Base-by-base conservation (phyloP, 768 basidiomycete species). In the Paxillus rubicundulus region DNA sequence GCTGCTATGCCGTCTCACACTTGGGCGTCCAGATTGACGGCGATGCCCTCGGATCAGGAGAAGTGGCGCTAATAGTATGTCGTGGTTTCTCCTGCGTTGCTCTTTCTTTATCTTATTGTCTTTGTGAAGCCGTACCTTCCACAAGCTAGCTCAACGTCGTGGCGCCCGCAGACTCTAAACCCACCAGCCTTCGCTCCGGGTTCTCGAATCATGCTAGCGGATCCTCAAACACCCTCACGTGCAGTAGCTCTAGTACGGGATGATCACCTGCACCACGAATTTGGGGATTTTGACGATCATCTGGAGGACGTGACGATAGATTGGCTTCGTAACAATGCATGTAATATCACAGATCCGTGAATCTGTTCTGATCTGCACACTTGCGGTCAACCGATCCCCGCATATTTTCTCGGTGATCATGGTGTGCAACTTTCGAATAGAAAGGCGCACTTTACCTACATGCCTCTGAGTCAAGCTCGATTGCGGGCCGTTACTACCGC, bases 271-370 rank as follows among this genome's bases (percentile, higher is more conserved):
- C 83, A 86, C 51, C 70, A 76, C 52, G 72, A 77, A 43, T 84
- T 92, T 52, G 85, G 84, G 4, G 89, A 92, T 65, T 91, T 91
- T 55, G 89, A 92, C 52, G 89, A 91, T 58, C 86, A 91, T 69
- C 67, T 91, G 42, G 89, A 89, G 68, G 83, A 89, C 66, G 83
- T 84, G 44, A 79, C 65, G 38, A 67, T 73, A 51, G 78, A 79
- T 52, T 80, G 78, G 77, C 56, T 82, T 54, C 65, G 63, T 45
- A 80, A 82, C 42, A 56, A 43, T 20, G 65, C 53, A 48, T 74
- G 70, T 65, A 61, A 50, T 49, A 61, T 68, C 20, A 47, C 47
- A 38, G 57, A 58, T 34, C 45, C 45, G 17, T 68, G 49, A 64
- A 47, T 34, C 28, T 3, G 40, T 39, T 17, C 30, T 24, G 46